These are phyloP conservation scores for Aspergillus brasiliensis DNA, from an alignment of 2,329 filamentous ascomycete species.

Conservation along the genomic window DNA sequence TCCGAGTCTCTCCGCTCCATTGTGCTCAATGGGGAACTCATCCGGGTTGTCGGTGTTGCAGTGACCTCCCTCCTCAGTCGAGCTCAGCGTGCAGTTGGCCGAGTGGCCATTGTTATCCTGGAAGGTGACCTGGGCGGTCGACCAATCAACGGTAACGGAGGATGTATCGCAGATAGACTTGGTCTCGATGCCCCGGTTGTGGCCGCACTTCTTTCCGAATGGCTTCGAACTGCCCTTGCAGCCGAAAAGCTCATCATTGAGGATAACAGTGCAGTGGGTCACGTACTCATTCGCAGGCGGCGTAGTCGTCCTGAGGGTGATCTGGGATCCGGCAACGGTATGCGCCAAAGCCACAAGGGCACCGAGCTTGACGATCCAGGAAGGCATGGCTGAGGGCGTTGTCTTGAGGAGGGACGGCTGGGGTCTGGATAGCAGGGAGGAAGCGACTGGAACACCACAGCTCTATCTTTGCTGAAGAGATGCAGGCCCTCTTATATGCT, in stretches of 20 bases:
- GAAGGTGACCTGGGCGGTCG: constrained; percentile 14
- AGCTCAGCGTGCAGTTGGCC: constrained; percentile 19
- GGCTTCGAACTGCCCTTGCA: constrained; percentile 20
- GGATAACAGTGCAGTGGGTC: constrained; percentile 18
- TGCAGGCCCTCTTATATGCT: not conserved
- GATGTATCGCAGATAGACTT: constrained; percentile 11
- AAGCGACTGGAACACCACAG: not conserved
- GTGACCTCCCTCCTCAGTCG: constrained; percentile 8
- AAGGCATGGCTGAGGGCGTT: constrained; percentile 8
- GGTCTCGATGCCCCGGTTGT: constrained; percentile 27
- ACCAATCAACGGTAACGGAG: constrained; percentile 14
- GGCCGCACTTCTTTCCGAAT: constrained; percentile 22
- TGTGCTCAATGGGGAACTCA: constrained; percentile 10
- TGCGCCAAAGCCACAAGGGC: constrained; percentile 15
- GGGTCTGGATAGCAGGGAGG: not conserved
- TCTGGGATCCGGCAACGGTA: constrained; percentile 14
- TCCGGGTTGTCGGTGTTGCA: constrained; percentile 17
- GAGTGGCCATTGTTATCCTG: constrained; percentile 4
- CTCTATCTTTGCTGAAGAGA: not conserved
- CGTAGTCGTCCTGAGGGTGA: constrained; percentile 17
- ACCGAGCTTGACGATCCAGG: constrained; percentile 17
- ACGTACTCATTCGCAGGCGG: constrained; percentile 17
- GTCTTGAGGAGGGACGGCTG: not conserved
- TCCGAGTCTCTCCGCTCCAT: constrained; percentile 3
- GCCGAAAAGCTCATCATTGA: constrained; percentile 19